Percentiles rank a stretch among this genome's conserved stretches.
Evolutionary conservation across 2,329 filamentous ascomycete species (phyloP).

Genomic region (Cordyceps cateniannulata): DNA sequence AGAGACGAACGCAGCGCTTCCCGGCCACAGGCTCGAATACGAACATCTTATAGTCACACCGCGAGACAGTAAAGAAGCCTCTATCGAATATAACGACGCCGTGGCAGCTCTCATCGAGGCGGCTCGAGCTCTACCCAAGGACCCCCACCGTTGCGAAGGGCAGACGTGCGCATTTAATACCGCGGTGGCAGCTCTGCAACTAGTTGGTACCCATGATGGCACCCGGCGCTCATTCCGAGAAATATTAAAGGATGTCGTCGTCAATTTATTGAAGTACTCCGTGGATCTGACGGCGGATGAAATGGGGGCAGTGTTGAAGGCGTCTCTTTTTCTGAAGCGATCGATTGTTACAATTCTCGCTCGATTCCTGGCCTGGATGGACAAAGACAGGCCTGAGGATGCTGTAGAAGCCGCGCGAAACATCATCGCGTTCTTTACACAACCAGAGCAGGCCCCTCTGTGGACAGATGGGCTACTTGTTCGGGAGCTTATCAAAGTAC

Average conservation of each 20-base stretch:
- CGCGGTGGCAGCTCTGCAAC: not conserved
- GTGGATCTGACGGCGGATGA: not conserved
- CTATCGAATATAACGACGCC: not conserved
- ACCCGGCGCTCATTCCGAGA: not conserved
- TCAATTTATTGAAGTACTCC: not conserved
- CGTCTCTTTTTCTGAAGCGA: not conserved
- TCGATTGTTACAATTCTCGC: not conserved
- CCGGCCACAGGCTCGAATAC: not conserved
- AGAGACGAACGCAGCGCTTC: not conserved
- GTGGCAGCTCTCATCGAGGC: not conserved
- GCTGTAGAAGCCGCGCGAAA: not conserved
- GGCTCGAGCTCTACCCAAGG: not conserved
- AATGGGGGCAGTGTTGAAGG: not conserved
- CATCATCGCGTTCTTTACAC: not conserved
- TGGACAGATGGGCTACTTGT: not conserved
- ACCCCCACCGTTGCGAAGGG: not conserved
- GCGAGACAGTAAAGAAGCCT: not conserved
- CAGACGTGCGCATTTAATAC: not conserved
- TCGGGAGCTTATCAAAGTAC: not conserved
- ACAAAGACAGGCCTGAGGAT: not conserved
- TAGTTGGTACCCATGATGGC: not conserved
- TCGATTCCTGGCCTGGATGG: conserved; percentile 1
- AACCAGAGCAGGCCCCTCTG: not conserved
- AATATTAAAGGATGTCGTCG: not conserved
- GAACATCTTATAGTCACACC: not conserved